A percentile compares a stretch with the other conserved stretches of the same genome.
These are phyloP conservation scores for Bolboschoenoplectus hybrid DNA, from an alignment of 202 grass and related monocot species.

Conservation along the genomic window DNA sequence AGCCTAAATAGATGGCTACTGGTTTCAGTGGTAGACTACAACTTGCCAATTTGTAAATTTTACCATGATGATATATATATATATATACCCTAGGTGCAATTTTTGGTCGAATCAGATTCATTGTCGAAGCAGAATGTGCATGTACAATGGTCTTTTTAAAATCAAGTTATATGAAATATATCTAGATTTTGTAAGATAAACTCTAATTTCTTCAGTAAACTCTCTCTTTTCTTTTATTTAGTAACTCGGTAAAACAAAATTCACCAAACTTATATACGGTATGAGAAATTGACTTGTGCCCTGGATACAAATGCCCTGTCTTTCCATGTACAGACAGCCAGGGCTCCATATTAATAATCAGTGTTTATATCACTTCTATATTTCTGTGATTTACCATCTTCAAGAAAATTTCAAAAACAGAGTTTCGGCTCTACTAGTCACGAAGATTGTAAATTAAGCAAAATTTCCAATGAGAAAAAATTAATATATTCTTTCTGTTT, in stretches of 20 bases:
- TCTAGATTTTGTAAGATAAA: not conserved
- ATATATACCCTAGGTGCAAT: constrained; percentile 25
- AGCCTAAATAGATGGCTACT: constrained; percentile 48
- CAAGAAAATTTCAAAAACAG: no score
- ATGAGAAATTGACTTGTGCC: no score
- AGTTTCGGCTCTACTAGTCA: no score
- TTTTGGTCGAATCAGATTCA: constrained; percentile 39
- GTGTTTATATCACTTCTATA: no score
- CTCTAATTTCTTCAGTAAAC: not conserved
- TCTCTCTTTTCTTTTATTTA: not conserved
- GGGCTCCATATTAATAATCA: no score
- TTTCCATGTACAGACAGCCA: no score
- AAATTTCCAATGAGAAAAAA: no score
- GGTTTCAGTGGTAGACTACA: constrained; percentile 16
- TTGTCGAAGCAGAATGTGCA: constrained; percentile 27
- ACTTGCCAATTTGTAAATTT: constrained; percentile 35
- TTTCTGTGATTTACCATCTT: no score
- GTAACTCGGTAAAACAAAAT: not conserved
- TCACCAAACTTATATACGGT: not conserved
- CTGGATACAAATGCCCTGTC: no score
- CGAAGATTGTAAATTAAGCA: no score
- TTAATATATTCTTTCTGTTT: no score
- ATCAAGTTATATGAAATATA: constrained; percentile 29
- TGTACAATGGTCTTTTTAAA: constrained; percentile 8
- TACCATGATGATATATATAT: not conserved